Evolutionary conservation across 2,329 filamentous ascomycete species (phyloP).

Genomic region (Scedosporium dehoogii): DNA sequence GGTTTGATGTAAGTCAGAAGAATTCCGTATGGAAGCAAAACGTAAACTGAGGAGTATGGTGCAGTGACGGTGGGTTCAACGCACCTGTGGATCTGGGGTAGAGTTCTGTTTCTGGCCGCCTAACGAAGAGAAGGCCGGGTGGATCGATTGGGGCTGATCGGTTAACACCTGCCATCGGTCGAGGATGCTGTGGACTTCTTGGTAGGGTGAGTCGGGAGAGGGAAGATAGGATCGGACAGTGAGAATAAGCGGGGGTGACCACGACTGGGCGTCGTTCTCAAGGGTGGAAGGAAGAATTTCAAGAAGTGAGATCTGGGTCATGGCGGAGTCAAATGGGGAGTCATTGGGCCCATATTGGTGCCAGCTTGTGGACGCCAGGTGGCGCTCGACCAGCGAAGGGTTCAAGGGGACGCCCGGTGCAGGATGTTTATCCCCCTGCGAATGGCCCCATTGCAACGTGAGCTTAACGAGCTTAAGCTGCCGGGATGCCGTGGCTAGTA

Average conservation of each 20-base stretch:
- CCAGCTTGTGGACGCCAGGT: conserved; percentile 49
- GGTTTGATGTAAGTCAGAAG: background rate
- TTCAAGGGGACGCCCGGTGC: conserved; percentile 36
- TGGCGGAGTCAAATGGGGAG: conserved; percentile 34
- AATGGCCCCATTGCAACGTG: conserved; percentile 61
- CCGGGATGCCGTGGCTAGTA: conserved; percentile 57
- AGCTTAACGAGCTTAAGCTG: conserved; percentile 68
- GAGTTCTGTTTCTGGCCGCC: conserved; percentile 49
- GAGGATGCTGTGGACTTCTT: conserved; percentile 62
- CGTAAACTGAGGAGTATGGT: background rate
- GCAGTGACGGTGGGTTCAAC: background rate
- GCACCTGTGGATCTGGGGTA: conserved; percentile 18
- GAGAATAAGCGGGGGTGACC: conserved; percentile 52
- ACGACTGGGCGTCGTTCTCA: conserved; percentile 48
- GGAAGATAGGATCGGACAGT: conserved; percentile 59
- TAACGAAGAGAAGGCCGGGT: conserved; percentile 70
- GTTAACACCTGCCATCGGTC: conserved; percentile 73
- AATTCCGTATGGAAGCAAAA: background rate
- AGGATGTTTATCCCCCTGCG: conserved; percentile 45
- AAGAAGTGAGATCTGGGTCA: conserved; percentile 61
- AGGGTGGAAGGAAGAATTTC: conserved; percentile 60
- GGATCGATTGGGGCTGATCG: conserved; percentile 55
- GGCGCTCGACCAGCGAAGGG: conserved; percentile 43
- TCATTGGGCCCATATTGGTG: conserved; percentile 35
- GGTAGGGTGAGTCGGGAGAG: conserved; percentile 43